Conservation (phyloP, 306 rosid species). For the Urtica urens region DNA sequence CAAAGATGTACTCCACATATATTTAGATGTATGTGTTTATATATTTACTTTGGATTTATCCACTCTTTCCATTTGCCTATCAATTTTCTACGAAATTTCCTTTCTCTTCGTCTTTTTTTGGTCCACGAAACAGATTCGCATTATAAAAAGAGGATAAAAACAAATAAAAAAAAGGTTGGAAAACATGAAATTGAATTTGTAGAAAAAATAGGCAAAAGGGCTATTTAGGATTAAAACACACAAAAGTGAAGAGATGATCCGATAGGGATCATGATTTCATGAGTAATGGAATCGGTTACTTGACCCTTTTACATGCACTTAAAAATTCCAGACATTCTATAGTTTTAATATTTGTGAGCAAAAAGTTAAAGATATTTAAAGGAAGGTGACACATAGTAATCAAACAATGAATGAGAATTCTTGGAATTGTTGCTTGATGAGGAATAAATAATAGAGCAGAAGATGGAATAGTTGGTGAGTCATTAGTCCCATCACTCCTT, state of each 20-base stretch:
- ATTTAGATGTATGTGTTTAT: too few relatives aligned
- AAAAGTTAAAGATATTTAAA: background rate
- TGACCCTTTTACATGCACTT: background rate
- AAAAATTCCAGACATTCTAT: background rate
- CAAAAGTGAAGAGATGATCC: too few relatives aligned
- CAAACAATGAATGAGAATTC: constrained; percentile 11
- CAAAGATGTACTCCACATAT: background rate
- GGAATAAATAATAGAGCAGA: background rate
- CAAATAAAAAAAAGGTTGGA: background rate
- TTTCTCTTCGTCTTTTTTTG: background rate
- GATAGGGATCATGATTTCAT: constrained; percentile 2
- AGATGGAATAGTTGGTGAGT: constrained; percentile 13
- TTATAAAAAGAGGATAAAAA: background rate
- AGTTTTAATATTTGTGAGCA: background rate
- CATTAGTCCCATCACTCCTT: constrained; percentile 17
- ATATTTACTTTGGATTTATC: background rate
- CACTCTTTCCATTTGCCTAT: background rate
- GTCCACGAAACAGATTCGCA: background rate
- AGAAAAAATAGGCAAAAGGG: background rate
- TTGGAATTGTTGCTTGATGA: constrained; percentile 1
- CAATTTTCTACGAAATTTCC: background rate
- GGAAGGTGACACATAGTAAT: constrained; percentile 27
- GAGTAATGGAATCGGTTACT: too few relatives aligned
- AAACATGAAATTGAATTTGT: background rate
- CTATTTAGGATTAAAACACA: too few relatives aligned